These are phyloP conservation scores for Pythium rishiriense DNA, from an alignment of 352 stramenopile species.

Conservation along the genomic window DNA sequence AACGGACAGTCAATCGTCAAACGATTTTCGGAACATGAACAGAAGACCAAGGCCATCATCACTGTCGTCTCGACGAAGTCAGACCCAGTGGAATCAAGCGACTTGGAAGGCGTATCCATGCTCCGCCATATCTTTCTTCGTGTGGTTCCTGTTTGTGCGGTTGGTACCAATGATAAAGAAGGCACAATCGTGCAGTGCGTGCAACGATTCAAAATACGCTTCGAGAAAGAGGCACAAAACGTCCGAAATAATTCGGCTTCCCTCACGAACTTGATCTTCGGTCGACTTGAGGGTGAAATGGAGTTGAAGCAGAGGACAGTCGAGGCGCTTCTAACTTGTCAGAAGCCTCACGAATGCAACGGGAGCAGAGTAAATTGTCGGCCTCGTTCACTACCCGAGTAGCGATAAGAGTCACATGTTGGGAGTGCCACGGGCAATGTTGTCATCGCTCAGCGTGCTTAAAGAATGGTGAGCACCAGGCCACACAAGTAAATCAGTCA, in stretches of 20 bases:
- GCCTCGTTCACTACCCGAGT: too few species aligned
- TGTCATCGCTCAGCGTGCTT: too few species aligned
- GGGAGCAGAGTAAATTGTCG: too few species aligned
- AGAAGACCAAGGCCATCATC: conserved; percentile 3
- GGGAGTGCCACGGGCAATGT: too few species aligned
- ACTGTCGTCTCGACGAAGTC: conserved; percentile 2
- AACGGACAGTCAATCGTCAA: conserved; percentile 11
- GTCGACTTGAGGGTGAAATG: background rate
- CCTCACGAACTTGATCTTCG: background rate
- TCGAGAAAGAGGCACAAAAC: background rate
- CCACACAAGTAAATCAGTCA: too few species aligned
- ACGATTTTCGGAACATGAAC: background rate
- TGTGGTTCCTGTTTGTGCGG: conserved; percentile 5
- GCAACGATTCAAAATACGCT: conserved; percentile 2
- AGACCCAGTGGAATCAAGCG: background rate
- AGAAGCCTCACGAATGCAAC: too few species aligned
- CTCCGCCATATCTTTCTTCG: conserved; percentile 5
- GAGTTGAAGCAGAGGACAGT: background rate
- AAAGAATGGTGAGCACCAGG: too few species aligned
- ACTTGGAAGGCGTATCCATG: conserved; percentile 1
- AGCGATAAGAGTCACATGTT: too few species aligned
- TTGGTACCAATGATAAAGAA: too few species aligned
- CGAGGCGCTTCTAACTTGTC: background rate
- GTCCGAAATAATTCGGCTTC: background rate
- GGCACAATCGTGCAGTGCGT: conserved; percentile 7